Conservation (phyloP, 192 early-diverging fungal species). For the Fimicolochytrium jonesii region DNA sequence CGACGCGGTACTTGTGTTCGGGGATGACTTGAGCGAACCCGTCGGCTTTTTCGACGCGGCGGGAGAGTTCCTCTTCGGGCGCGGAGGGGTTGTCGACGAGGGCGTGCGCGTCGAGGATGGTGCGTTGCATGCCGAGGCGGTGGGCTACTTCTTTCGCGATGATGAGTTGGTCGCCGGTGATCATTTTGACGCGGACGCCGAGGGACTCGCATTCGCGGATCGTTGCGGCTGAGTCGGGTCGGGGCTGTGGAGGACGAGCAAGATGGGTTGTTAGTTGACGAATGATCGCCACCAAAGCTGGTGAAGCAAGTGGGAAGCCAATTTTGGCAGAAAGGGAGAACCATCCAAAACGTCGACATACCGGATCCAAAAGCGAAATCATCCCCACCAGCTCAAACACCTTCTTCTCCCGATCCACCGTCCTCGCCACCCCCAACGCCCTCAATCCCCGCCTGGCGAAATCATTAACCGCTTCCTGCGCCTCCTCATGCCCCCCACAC, state of each 20-base stretch:
- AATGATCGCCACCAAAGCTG: no score
- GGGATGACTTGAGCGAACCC: constrained; percentile 98
- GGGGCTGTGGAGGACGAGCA: no score
- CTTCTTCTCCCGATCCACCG: constrained; percentile 58
- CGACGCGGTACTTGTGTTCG: constrained; percentile 97
- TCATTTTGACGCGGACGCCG: constrained; percentile 89
- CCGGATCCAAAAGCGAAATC: constrained; percentile 85
- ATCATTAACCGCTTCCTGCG: constrained; percentile 73
- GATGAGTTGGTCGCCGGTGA: constrained; percentile 87
- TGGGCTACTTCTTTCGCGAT: constrained; percentile 88
- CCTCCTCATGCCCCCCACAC: constrained; percentile 64
- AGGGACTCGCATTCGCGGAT: constrained; percentile 78
- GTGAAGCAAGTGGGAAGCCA: no score
- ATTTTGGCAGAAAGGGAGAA: no score
- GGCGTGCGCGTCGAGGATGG: constrained; percentile 83
- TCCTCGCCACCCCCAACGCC: constrained; percentile 88
- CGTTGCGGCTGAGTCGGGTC: constrained; percentile 82
- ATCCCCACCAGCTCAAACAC: constrained; percentile 81
- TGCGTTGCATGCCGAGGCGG: constrained; percentile 87
- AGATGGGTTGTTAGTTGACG: no score
- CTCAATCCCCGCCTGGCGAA: constrained; percentile 86
- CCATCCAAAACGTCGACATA: background rate
- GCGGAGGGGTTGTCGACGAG: constrained; percentile 70
- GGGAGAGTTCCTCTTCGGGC: constrained; percentile 77
- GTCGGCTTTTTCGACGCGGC: constrained; percentile 81